These are phyloP conservation scores for Orbilia quercus DNA, from an alignment of 2,329 filamentous ascomycete genomes.

Conservation along the genomic window DNA sequence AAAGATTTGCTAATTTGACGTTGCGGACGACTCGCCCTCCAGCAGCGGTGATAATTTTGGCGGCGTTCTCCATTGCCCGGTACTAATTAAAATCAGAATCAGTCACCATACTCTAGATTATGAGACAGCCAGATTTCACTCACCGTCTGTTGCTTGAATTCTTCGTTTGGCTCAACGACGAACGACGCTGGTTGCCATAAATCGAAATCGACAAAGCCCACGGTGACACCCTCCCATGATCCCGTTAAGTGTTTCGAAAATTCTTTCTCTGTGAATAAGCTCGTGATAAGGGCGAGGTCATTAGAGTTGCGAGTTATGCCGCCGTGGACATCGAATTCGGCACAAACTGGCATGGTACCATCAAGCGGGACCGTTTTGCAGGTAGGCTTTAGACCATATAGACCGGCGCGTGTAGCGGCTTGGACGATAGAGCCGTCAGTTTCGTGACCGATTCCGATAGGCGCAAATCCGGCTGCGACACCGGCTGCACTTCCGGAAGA, in stretches of 20 bases:
- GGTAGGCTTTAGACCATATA: conserved; percentile 62
- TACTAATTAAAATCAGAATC: conserved; percentile 4
- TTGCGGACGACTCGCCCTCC: no score
- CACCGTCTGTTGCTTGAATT: neutral
- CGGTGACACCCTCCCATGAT: conserved; percentile 20
- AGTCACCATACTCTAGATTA: neutral
- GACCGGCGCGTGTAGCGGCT: conserved; percentile 61
- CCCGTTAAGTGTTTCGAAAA: no score
- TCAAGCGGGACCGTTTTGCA: conserved; percentile 60
- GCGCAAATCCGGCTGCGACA: conserved; percentile 61
- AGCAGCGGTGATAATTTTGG: no score
- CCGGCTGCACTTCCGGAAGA: conserved; percentile 62
- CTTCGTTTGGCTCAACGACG: neutral
- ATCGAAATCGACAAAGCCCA: conserved; percentile 22
- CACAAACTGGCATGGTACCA: conserved; percentile 61
- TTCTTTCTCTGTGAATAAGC: no score
- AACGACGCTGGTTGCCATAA: conserved; percentile 5
- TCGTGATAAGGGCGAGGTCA: neutral
- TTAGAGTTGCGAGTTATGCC: conserved; percentile 14
- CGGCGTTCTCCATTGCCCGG: no score
- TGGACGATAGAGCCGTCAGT: conserved; percentile 62
- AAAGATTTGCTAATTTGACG: no score
- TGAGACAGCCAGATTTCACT: neutral
- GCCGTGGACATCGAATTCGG: conserved; percentile 58
- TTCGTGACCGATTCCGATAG: conserved; percentile 62